These are phyloP conservation scores for Helotiales sp. DNA, from an alignment of 2,329 filamentous ascomycete species.

Conservation along the genomic window DNA sequence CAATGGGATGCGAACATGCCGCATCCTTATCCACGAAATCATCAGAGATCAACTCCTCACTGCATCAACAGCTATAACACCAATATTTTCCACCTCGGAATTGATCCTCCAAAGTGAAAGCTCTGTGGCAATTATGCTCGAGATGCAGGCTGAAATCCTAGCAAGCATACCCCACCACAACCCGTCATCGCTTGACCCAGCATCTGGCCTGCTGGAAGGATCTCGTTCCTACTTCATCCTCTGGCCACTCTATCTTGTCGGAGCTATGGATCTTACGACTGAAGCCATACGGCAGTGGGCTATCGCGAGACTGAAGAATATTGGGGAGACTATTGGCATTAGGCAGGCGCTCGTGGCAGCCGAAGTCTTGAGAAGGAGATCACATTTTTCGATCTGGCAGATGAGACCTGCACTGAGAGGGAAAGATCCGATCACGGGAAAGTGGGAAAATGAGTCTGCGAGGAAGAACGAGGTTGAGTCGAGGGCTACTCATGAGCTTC, in stretches of 20 bases:
- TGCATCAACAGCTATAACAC: conserved; percentile 4
- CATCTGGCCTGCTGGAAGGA: conserved; percentile 9
- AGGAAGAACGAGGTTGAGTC: not conserved
- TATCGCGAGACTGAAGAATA: conserved; percentile 14
- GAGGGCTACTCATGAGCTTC: not conserved
- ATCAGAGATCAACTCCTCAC: conserved; percentile 23
- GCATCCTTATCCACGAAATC: conserved; percentile 29
- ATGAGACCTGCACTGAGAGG: not conserved
- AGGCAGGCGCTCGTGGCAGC: conserved; percentile 27
- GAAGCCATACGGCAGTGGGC: conserved; percentile 24
- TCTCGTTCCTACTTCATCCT: conserved; percentile 26
- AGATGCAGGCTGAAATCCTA: conserved; percentile 27
- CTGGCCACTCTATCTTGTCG: conserved; percentile 30
- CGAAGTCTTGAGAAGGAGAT: conserved; percentile 8
- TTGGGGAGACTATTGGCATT: conserved; percentile 24
- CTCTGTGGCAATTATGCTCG: conserved; percentile 17
- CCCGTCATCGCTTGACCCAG: not conserved
- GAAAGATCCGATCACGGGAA: not conserved
- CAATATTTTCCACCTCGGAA: conserved; percentile 18
- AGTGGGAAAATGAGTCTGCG: not conserved
- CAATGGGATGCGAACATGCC: conserved; percentile 28
- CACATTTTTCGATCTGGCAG: conserved; percentile 12
- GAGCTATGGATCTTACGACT: conserved; percentile 24
- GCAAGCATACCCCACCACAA: conserved; percentile 30
- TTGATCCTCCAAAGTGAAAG: conserved; percentile 4